Evolutionary conservation across 2,329 filamentous ascomycete species (phyloP).

Genomic region (Neoascochyta sp.): DNA sequence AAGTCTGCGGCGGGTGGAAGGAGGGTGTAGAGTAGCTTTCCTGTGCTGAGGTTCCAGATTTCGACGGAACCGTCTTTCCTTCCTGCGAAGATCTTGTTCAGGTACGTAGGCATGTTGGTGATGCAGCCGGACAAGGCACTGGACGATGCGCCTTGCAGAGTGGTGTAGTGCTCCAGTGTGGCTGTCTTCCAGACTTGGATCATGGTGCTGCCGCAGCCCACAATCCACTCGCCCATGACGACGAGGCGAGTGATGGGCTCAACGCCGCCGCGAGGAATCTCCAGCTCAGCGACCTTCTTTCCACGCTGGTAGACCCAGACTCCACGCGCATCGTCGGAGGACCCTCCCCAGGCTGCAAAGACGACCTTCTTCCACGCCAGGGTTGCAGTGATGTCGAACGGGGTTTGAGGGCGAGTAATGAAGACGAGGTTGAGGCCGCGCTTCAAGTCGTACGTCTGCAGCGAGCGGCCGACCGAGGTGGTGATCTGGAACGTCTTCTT

Average conservation of each 20-base stretch:
- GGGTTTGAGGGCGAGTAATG: conserved; percentile 85
- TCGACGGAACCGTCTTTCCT: conserved; percentile 85
- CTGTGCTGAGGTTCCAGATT: conserved; percentile 95
- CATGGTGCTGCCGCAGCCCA: conserved; percentile 70
- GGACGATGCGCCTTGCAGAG: conserved; percentile 59
- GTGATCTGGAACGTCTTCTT: conserved; percentile 97
- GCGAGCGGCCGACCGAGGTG: conserved; percentile 81
- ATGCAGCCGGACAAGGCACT: conserved; percentile 73
- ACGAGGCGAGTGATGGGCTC: conserved; percentile 74
- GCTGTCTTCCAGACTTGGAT: conserved; percentile 87
- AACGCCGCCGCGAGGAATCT: conserved; percentile 60
- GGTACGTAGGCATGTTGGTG: conserved; percentile 85
- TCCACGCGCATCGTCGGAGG: conserved; percentile 56
- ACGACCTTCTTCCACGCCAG: conserved; percentile 82
- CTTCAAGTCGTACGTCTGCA: conserved; percentile 95
- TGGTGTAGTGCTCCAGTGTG: conserved; percentile 86
- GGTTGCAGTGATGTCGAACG: conserved; percentile 79
- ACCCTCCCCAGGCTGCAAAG: conserved; percentile 83
- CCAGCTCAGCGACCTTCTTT: conserved; percentile 73
- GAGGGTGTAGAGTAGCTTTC: conserved; percentile 85
- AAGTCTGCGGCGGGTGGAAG: conserved; percentile 68
- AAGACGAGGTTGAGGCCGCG: conserved; percentile 89
- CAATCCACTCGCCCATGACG: conserved; percentile 86
- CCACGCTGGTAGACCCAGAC: conserved; percentile 92
- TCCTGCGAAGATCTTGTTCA: conserved; percentile 94